Base-by-base conservation (phyloP, 139 green algal genomes). In the Yamagishiella unicocca region DNA sequence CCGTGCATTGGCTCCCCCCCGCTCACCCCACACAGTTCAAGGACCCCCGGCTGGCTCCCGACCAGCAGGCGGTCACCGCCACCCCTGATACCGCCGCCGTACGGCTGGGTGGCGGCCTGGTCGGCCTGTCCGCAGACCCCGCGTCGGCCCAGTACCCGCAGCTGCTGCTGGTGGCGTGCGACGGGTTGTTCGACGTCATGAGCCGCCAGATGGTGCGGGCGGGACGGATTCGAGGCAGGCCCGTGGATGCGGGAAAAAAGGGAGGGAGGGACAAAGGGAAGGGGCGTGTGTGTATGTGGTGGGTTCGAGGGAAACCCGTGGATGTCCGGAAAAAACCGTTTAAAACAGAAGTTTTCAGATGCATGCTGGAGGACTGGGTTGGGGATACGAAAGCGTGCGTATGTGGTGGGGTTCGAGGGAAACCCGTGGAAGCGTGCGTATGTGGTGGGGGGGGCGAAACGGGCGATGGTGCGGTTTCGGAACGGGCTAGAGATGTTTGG, bases 161-260 rank as follows among this genome's bases (percentile, higher is more conserved):
- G 55, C 94, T 95, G 83, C n/a, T 95, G 78, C 89, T 96, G 89
- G 50, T 96, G 89, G 94, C 88, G 10, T 94, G 92, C 9, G 93
- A 96, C 40, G 94, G 93, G 2, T 68, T 96, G 83, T 97, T 94
- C 93, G 92, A 97, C 79, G 92, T 96, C 53, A 92, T 96, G 80
- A 87, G 22, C 5, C 67, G 87, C 2, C 84, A 93, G 68, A 82
- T 92, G 67, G 92, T 88, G 33, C 3, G 50, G 50, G 22, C 33
- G 25, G 45, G 45, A 8, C 25, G n/a, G 45, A 46, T 25, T 14
- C 67, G 14, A 12, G 6, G 19, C 61, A 31, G 19, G 29, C n/a
- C 8, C 8, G 29, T 42, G 8, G 58, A 68, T 6, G 22, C 58
- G 19, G 58, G n/a, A 7, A 6, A 7, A 22, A 7, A 7, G 8